Conservation (phyloP, 768 basidiomycete genomes). For the Mycena latifolia region DNA sequence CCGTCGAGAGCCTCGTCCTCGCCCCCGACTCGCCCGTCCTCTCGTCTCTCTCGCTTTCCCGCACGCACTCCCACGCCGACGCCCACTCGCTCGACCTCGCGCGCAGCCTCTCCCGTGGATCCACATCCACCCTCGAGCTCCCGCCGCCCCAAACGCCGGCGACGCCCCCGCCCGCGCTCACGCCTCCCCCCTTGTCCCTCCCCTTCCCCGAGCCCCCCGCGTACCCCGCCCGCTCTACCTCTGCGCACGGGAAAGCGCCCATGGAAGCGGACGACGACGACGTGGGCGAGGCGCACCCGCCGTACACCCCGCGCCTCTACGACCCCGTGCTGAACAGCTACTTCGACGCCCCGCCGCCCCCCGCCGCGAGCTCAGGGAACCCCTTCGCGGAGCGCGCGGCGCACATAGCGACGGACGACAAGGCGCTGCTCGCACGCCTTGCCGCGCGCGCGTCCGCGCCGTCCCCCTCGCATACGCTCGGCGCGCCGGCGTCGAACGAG, state of each 20-base stretch:
- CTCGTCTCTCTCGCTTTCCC: too few species aligned
- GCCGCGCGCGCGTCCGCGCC: slow-evolving; percentile 33
- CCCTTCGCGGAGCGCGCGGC: too few species aligned
- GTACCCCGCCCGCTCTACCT: slow-evolving; percentile 11
- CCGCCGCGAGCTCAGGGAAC: too few species aligned
- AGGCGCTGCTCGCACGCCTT: slow-evolving; percentile 65
- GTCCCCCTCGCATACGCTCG: background rate
- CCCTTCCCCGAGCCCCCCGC: too few species aligned
- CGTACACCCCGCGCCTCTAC: slow-evolving; percentile 15
- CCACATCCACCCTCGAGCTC: background rate
- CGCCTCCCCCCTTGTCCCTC: slow-evolving; percentile 5
- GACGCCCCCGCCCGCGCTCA: background rate
- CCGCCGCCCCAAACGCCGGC: background rate
- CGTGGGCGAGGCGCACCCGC: slow-evolving; percentile 12
- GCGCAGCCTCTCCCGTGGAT: too few species aligned
- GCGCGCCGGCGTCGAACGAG: background rate
- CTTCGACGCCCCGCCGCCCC: slow-evolving; percentile 28
- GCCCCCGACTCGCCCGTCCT: background rate
- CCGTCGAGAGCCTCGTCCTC: slow-evolving; percentile 43
- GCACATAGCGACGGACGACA: slow-evolving; percentile 78
- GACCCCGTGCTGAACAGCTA: background rate
- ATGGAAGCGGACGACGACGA: background rate
- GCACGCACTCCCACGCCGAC: too few species aligned
- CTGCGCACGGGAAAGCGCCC: background rate
- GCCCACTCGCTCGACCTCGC: too few species aligned